These are phyloP conservation scores for Cladosporium cucumerinum DNA, from an alignment of 2,329 filamentous ascomycete species.

Conservation along the genomic window DNA sequence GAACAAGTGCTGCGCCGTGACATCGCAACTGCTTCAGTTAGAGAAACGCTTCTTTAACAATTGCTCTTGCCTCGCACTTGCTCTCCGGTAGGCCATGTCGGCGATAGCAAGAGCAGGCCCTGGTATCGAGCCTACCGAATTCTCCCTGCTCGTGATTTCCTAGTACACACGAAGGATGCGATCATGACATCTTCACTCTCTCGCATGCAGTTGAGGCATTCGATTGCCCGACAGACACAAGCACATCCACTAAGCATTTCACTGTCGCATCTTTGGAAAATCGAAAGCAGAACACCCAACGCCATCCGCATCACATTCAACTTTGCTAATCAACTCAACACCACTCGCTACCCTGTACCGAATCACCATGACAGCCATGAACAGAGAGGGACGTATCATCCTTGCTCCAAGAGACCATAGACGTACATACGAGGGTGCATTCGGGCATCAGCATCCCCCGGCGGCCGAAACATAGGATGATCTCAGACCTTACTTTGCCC, in stretches of 20 bases:
- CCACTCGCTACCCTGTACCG: neutral
- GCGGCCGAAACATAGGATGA: neutral
- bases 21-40: neutral
- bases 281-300: neutral
- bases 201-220: no score
- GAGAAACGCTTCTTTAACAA: neutral
- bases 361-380: neutral
- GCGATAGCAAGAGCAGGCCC: no score
- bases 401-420: neutral
- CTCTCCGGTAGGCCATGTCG: neutral
- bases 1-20: neutral
- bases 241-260: neutral
- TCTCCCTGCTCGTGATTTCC: neutral
- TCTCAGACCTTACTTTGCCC: neutral
- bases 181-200: neutral
- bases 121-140: neutral
- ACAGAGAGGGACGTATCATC: neutral
- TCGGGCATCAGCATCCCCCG: neutral
- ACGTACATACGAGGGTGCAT: no score
- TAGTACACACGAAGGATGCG: neutral
- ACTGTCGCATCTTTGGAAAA: neutral
- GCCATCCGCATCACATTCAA: neutral
- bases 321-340: neutral
- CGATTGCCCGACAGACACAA: neutral
- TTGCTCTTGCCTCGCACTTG: neutral